Percentiles rank a stretch among this genome's conserved stretches.
Conservation (phyloP, 768 basidiomycete species). For the Leccinum disarticulatum region DNA sequence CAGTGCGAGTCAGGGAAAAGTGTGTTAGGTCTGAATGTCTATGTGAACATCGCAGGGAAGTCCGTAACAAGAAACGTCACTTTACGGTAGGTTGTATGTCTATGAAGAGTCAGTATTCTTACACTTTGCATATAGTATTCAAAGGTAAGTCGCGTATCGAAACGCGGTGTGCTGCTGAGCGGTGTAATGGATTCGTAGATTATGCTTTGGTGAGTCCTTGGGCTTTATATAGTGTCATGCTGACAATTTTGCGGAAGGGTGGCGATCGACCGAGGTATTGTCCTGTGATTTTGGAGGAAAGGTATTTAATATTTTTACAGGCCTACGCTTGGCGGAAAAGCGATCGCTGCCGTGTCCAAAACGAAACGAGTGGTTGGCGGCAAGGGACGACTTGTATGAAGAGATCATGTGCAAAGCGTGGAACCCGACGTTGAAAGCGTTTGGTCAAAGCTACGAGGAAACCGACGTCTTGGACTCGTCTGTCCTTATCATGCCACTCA, state of each 20-base stretch:
- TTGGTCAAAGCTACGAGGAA: slow-evolving; percentile 91
- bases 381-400: slow-evolving; percentile 86
- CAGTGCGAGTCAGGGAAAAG: slow-evolving; percentile 36
- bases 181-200: slow-evolving; percentile 43
- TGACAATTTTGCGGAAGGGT: slow-evolving; percentile 57
- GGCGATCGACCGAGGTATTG: slow-evolving; percentile 80
- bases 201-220: slow-evolving; percentile 76
- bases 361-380: slow-evolving; percentile 65
- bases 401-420: slow-evolving; percentile 90
- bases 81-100: slow-evolving; percentile 63
- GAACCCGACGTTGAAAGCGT: slow-evolving; percentile 67
- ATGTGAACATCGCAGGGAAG: slow-evolving; percentile 63
- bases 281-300: not conserved
- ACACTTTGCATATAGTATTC: slow-evolving; percentile 54
- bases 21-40: slow-evolving; percentile 25
- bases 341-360: slow-evolving; percentile 85
- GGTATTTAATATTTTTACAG: slow-evolving; percentile 29
- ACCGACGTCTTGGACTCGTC: slow-evolving; percentile 80
- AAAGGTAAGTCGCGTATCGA: slow-evolving; percentile 49
- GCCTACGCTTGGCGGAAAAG: slow-evolving; percentile 91
- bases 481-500: slow-evolving; percentile 88
- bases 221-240: not conserved
- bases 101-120: not conserved
- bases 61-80: slow-evolving; percentile 78
- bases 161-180: slow-evolving; percentile 7